phyloP scores from a whole-genome alignment of 371 early-diverging fungal genomes.

The Capillidium rhysosporum region DNA sequence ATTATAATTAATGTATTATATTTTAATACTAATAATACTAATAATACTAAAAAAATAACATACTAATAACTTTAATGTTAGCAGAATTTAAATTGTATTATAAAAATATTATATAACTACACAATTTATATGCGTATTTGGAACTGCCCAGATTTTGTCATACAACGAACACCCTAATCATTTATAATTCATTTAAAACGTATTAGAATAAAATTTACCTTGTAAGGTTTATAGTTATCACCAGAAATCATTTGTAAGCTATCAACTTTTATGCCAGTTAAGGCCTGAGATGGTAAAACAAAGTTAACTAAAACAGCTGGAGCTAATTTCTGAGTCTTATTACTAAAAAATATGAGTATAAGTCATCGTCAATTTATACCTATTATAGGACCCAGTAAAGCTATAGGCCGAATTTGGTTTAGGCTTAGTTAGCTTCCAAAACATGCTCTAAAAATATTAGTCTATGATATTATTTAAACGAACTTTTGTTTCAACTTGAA shows the following conservation, averaged over 20 bases:
- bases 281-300: slow-evolving; percentile 44
- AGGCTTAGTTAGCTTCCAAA: background rate
- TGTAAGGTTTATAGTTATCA: slow-evolving; percentile 65
- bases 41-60: too few relatives aligned
- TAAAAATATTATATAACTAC: too few relatives aligned
- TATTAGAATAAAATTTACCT: slow-evolving; percentile 26
- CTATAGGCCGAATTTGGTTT: background rate
- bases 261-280: slow-evolving; percentile 57
- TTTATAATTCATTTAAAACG: background rate
- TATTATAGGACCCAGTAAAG: background rate
- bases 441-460: background rate
- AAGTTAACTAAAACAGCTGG: slow-evolving; percentile 44
- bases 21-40: too few relatives aligned
- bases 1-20: too few relatives aligned
- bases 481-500: too few relatives aligned
- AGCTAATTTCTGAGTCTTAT: slow-evolving; percentile 12
- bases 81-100: too few relatives aligned
- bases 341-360: background rate
- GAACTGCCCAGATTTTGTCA: slow-evolving; percentile 55
- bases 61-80: too few relatives aligned
- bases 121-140: slow-evolving; percentile 33
- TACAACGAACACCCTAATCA: slow-evolving; percentile 37
- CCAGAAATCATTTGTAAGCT: slow-evolving; percentile 38
- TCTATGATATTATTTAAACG: background rate
- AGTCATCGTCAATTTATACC: background rate